Evolutionary conservation across 345 rosid genomes (phyloP).

Genomic region (Carallia pectinifolia): DNA sequence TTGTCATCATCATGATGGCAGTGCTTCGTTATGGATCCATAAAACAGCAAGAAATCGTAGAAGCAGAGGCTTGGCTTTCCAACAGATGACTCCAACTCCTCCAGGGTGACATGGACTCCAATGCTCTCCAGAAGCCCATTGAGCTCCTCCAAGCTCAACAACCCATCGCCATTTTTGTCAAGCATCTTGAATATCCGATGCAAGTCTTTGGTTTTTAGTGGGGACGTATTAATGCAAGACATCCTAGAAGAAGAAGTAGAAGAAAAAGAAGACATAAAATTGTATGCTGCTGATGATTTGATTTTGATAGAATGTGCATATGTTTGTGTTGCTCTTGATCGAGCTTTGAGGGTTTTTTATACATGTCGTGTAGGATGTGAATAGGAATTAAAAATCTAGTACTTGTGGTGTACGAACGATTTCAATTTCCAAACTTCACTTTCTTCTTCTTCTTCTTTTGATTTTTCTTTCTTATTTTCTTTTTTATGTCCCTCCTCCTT

Average conservation of each 20-base stretch:
- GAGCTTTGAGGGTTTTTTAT: no score
- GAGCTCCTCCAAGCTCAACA: constrained; percentile 66
- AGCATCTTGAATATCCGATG: constrained; percentile 57
- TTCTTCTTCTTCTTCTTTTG: no score
- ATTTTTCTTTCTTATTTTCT: no score
- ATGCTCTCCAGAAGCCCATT: constrained; percentile 64
- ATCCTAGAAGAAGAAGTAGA: neutral
- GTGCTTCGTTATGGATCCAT: constrained; percentile 36
- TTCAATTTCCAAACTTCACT: no score
- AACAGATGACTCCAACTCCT: constrained; percentile 55
- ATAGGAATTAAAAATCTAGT: no score
- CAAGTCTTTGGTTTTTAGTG: constrained; percentile 47
- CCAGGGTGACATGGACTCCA: constrained; percentile 31
- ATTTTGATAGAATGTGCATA: no score
- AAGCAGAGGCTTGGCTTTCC: constrained; percentile 58
- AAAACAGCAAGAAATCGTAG: constrained; percentile 60
- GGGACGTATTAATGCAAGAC: constrained; percentile 25
- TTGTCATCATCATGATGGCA: neutral
- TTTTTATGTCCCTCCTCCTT: no score
- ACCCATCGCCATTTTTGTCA: constrained; percentile 71
- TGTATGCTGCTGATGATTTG: no score
- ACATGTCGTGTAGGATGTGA: no score
- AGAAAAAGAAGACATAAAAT: no score
- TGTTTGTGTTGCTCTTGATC: no score
- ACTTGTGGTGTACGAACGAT: no score